Conservation (phyloP, 768 basidiomycete species). For the Sistotremastrum suecicum region DNA sequence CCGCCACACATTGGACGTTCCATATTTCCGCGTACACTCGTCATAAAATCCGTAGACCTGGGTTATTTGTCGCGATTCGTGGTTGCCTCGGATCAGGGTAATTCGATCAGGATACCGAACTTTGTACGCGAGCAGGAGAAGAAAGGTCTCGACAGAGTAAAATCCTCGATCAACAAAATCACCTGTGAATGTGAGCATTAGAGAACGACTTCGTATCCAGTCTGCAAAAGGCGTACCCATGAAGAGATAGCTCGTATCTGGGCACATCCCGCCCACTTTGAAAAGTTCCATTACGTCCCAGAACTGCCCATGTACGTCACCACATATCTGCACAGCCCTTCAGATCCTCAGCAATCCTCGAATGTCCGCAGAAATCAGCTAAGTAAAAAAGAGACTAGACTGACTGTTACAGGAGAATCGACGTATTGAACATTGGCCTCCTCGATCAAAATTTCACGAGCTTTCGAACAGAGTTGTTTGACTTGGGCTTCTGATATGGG, state of each 20-base stretch:
- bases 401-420: constrained; percentile 88
- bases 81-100: constrained; percentile 93
- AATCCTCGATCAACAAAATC: constrained; percentile 98
- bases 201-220: not conserved
- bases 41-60: constrained; percentile 94
- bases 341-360: constrained; percentile 4
- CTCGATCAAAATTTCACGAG: constrained; percentile 91
- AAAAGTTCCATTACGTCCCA: constrained; percentile 95
- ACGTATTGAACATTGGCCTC: constrained; percentile 96
- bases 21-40: constrained; percentile 94
- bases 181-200: constrained; percentile 35
- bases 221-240: constrained; percentile 51
- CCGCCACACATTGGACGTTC: constrained; percentile 86
- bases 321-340: constrained; percentile 49
- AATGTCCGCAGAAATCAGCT: constrained; percentile 5
- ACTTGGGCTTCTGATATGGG: constrained; percentile 94
- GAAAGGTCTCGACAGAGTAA: constrained; percentile 93
- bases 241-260: constrained; percentile 90
- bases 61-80: constrained; percentile 94
- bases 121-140: constrained; percentile 88
- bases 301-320: constrained; percentile 96
- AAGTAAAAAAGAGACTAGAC: constrained; percentile 19
- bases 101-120: constrained; percentile 96
- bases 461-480: constrained; percentile 88
- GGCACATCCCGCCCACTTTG: constrained; percentile 83